These are phyloP conservation scores for Cladophialophora yegresii DNA, from an alignment of 2,329 filamentous ascomycete genomes.

Conservation along the genomic window DNA sequence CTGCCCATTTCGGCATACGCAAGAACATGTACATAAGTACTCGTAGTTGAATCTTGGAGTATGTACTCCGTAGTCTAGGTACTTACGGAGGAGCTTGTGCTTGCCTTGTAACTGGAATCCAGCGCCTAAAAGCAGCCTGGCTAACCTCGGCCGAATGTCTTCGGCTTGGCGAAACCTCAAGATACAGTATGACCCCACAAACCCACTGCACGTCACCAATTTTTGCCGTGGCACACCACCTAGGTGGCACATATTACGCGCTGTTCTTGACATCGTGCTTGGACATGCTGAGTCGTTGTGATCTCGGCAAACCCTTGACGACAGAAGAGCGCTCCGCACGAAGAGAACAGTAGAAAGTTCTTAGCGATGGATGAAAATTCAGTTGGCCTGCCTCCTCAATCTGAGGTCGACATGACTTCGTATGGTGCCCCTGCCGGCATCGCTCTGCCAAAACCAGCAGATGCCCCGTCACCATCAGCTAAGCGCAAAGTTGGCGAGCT, in stretches of 20 bases:
- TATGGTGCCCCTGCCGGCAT: background rate
- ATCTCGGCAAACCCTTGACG: background rate
- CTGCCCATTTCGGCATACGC: background rate
- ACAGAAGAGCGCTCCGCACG: background rate
- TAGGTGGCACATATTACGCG: background rate
- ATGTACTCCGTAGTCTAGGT: no score
- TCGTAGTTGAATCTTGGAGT: background rate
- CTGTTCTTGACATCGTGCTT: background rate
- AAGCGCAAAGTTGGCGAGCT: conserved; percentile 58
- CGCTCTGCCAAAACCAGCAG: background rate
- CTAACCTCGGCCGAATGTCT: background rate
- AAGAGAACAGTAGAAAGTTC: background rate
- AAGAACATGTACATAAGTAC: no score
- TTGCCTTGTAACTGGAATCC: no score
- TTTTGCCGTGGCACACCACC: background rate
- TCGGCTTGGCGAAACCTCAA: background rate
- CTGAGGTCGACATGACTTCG: conserved; percentile 8
- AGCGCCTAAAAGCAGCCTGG: background rate
- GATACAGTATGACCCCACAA: background rate
- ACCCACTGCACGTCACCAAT: background rate
- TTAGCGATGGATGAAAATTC: conserved; percentile 14
- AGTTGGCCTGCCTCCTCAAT: conserved; percentile 7
- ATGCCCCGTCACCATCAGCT: conserved; percentile 48
- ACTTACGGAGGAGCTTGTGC: background rate
- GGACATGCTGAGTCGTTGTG: background rate